phyloP scores from a whole-genome alignment of 148 eudicot species.

The Silene conica region DNA sequence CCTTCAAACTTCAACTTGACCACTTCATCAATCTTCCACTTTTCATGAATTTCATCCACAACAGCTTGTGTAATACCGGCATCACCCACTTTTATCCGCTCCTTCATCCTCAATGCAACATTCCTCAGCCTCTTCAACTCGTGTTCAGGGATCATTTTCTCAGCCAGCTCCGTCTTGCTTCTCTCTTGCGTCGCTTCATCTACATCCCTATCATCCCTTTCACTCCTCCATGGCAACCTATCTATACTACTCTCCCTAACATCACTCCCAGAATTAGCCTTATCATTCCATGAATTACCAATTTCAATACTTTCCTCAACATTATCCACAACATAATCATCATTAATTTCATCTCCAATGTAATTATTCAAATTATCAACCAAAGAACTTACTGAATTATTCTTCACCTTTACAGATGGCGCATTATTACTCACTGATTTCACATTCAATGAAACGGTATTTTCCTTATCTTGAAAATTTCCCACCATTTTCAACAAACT shows the following conservation, averaged over 20 bases:
- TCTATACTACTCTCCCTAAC: slow-evolving; percentile 15
- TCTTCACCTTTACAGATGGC: no score
- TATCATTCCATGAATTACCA: slow-evolving; percentile 17
- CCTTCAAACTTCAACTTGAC: slow-evolving; percentile 88
- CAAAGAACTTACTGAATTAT: slow-evolving; percentile 10
- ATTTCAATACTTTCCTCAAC: slow-evolving; percentile 20
- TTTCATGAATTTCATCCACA: slow-evolving; percentile 67
- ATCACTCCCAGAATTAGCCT: slow-evolving; percentile 18
- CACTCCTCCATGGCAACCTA: slow-evolving; percentile 59
- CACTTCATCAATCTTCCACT: slow-evolving; percentile 81
- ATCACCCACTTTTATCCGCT: slow-evolving; percentile 72
- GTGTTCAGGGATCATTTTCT: slow-evolving; percentile 61
- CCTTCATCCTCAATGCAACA: slow-evolving; percentile 80
- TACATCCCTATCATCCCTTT: slow-evolving; percentile 14
- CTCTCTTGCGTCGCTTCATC: slow-evolving; percentile 24
- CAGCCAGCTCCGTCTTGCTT: slow-evolving; percentile 54
- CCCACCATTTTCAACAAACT: no score
- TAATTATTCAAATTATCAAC: slow-evolving; percentile 15
- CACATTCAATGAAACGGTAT: slow-evolving; percentile 20
- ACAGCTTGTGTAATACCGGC: slow-evolving; percentile 76
- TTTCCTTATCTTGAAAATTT: no score
- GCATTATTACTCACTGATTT: slow-evolving; percentile 14
- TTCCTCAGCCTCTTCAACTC: slow-evolving; percentile 86
- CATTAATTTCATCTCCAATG: not conserved
- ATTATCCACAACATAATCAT: slow-evolving; percentile 18